Conservation (phyloP, 805 yeast species). For the Lipomyces lipofer region DNA sequence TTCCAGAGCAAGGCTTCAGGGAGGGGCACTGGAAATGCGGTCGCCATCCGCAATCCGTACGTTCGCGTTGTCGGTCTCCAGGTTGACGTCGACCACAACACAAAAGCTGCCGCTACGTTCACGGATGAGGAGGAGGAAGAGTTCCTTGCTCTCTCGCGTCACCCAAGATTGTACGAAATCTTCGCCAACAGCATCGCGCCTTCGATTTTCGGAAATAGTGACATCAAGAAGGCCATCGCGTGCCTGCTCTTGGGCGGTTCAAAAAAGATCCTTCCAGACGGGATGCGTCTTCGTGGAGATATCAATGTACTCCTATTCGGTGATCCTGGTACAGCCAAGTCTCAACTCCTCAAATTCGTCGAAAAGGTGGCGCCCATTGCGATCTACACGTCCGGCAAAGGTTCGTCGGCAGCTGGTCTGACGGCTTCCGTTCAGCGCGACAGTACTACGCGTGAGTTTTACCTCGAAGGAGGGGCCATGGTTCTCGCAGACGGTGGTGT, state of each 20-base stretch:
- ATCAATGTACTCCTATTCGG: constrained; percentile 90
- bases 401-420: constrained; percentile 99
- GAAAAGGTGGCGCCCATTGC: constrained; percentile 94
- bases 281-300: constrained; percentile 96
- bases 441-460: constrained; percentile 82
- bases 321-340: constrained; percentile 99
- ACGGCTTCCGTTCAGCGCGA: constrained; percentile 98
- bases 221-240: constrained; percentile 89
- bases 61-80: constrained; percentile 83
- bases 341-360: constrained; percentile 91
- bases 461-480: constrained; percentile 99
- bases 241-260: constrained; percentile 95
- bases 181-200: constrained; percentile 92
- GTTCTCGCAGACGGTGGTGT: constrained; percentile 99
- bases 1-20: constrained; percentile 67
- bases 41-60: constrained; percentile 92
- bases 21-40: constrained; percentile 55
- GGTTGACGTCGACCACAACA: constrained; percentile 73
- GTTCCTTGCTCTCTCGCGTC: constrained; percentile 74
- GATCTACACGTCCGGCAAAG: constrained; percentile 97
- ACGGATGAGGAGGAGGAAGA: constrained; percentile 94
- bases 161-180: constrained; percentile 82
- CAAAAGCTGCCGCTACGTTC: constrained; percentile 62
- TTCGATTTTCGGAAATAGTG: constrained; percentile 89
- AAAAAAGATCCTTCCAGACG: constrained; percentile 87